These are phyloP conservation scores for Combretum micranthum DNA, from an alignment of 345 rosid genomes.

Conservation along the genomic window DNA sequence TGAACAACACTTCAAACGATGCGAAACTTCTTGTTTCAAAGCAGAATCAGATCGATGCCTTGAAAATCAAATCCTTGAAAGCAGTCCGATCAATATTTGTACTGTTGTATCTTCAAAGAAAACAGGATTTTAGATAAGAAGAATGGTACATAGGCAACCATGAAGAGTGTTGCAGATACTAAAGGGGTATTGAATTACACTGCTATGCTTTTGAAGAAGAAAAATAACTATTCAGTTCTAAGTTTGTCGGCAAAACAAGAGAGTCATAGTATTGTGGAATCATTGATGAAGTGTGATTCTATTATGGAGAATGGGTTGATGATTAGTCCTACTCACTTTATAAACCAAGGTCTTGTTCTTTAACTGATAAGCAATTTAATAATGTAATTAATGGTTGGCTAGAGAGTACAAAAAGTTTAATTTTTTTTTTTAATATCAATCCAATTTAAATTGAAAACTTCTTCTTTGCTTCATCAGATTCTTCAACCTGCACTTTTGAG, in stretches of 20 bases:
- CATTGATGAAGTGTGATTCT: conserved; percentile 58
- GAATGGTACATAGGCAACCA: conserved; percentile 15
- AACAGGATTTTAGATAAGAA: conserved; percentile 8
- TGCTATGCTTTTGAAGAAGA: conserved; percentile 26
- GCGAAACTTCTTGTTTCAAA: not conserved
- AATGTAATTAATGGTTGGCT: conserved; percentile 76
- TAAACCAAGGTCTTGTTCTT: conserved; percentile 75
- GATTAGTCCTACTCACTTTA: conserved; percentile 93
- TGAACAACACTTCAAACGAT: not conserved
- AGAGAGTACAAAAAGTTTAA: conserved; percentile 51
- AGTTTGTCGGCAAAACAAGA: conserved; percentile 25
- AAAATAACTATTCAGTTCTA: conserved; percentile 23
- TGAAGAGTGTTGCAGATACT: conserved; percentile 14
- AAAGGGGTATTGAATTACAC: conserved; percentile 30
- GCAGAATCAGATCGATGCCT: not conserved
- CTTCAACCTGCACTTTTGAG: too few relatives aligned
- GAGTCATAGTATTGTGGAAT: conserved; percentile 33
- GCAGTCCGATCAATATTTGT: too few relatives aligned
- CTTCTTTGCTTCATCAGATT: too few relatives aligned
- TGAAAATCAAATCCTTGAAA: too few relatives aligned
- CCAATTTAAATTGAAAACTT: too few relatives aligned
- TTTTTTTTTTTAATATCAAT: too few relatives aligned
- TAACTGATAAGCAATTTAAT: conserved; percentile 76
- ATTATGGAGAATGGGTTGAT: conserved; percentile 78
- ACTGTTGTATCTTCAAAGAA: not conserved